Conservation (phyloP, 1,139 yeast species). For the Suhomyces bokatorum region DNA sequence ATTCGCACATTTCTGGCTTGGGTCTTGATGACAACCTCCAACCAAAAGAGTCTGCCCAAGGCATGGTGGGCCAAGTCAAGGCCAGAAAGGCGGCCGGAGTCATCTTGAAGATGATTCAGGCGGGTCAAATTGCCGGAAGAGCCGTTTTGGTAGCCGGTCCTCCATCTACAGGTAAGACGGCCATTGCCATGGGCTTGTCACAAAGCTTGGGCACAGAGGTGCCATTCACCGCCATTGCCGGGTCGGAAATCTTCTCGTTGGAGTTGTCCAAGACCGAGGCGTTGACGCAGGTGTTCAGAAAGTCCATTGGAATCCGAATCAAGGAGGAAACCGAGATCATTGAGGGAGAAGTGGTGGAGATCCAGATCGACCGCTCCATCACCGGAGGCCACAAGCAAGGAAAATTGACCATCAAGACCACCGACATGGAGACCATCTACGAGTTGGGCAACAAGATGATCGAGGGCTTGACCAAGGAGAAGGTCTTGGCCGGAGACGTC, state of each 20-base stretch:
- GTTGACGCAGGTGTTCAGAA: conserved; percentile 91
- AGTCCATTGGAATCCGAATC: conserved; percentile 91
- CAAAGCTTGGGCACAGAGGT: conserved; percentile 89
- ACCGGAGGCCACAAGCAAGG: conserved; percentile 99
- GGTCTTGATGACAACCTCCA: conserved; percentile 90
- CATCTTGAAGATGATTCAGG: conserved; percentile 87
- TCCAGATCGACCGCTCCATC: conserved; percentile 92
- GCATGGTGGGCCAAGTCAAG: conserved; percentile 95
- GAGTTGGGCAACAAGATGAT: conserved; percentile 98
- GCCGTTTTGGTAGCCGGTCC: conserved; percentile 97
- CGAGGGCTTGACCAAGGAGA: conserved; percentile 91
- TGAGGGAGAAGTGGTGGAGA: conserved; percentile 98
- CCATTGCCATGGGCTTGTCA: conserved; percentile 95
- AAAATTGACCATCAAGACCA: conserved; percentile 92
- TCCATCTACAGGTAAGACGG: conserved; percentile 98
- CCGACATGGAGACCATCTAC: conserved; percentile 98
- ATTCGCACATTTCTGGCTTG: conserved; percentile 92
- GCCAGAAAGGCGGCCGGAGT: conserved; percentile 98
- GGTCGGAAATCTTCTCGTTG: conserved; percentile 87
- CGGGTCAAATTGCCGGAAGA: conserved; percentile 94
- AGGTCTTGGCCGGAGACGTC: conserved; percentile 96
- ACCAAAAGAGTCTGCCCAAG: conserved; percentile 79
- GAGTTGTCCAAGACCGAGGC: conserved; percentile 96
- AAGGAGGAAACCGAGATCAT: conserved; percentile 96
- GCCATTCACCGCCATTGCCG: conserved; percentile 94